Evolutionary conservation across 805 yeast genomes (phyloP).

Genomic region (Zygotorulaspora danielsina): DNA sequence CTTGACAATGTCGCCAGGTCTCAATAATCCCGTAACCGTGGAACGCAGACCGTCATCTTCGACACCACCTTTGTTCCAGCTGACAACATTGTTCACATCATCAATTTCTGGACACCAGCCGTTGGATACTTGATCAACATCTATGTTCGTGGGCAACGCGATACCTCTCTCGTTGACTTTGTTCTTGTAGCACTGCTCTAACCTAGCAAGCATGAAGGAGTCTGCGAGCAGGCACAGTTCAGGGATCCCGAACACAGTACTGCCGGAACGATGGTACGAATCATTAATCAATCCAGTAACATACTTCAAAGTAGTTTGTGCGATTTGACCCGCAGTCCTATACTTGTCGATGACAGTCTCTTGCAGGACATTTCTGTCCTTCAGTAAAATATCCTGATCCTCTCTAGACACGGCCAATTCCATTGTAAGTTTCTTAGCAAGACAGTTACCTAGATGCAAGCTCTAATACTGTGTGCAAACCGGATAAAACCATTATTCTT

Average conservation of each 20-base stretch:
- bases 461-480: no score
- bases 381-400: constrained; percentile 67
- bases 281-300: constrained; percentile 63
- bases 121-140: constrained; percentile 68
- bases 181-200: constrained; percentile 55
- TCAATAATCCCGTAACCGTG: constrained; percentile 29
- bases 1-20: constrained; percentile 81
- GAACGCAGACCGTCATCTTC: constrained; percentile 20
- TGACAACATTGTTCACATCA: constrained; percentile 42
- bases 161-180: constrained; percentile 83
- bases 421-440: constrained; percentile 48
- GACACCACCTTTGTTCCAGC: constrained; percentile 27
- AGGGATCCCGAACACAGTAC: constrained; percentile 47
- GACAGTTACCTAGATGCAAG: no score
- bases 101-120: constrained; percentile 88
- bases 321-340: constrained; percentile 81
- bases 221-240: constrained; percentile 84
- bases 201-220: constrained; percentile 58
- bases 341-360: constrained; percentile 70
- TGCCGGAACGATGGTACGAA: constrained; percentile 53
- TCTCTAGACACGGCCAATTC: constrained; percentile 72
- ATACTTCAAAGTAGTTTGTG: constrained; percentile 76
- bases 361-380: constrained; percentile 64
- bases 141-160: constrained; percentile 85
- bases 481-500: neutral